A percentile compares a stretch with the other conserved stretches of the same genome.
These are phyloP conservation scores for Helotiales sp. DNA, from an alignment of 2,329 filamentous ascomycete species.

Conservation along the genomic window DNA sequence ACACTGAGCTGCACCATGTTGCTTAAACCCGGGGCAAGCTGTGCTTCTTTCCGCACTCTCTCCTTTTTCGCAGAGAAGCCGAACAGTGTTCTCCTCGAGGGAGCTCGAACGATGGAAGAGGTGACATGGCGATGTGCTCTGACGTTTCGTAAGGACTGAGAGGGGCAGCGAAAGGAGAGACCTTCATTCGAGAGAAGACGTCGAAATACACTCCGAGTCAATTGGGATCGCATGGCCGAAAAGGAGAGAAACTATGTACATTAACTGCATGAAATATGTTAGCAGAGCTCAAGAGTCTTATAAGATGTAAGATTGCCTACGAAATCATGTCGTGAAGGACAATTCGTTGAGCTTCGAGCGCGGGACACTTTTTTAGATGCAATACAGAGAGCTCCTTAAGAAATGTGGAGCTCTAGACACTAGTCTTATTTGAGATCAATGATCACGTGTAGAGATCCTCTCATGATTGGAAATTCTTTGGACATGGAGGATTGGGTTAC, in stretches of 20 bases:
- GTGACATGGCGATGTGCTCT: slow-evolving; percentile 42
- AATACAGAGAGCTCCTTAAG: slow-evolving; percentile 5
- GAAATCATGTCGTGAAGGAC: slow-evolving; percentile 17
- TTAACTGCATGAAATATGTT: not conserved
- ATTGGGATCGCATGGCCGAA: slow-evolving; percentile 54
- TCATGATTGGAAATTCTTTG: too few relatives aligned
- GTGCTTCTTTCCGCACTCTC: slow-evolving; percentile 58
- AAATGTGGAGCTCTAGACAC: not conserved
- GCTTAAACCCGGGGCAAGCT: slow-evolving; percentile 70
- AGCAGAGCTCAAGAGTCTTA: not conserved
- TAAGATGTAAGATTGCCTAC: slow-evolving; percentile 7
- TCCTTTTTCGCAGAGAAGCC: slow-evolving; percentile 61
- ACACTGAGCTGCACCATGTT: slow-evolving; percentile 68
- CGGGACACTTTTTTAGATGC: slow-evolving; percentile 16
- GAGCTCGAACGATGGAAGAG: slow-evolving; percentile 33
- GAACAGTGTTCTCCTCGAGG: slow-evolving; percentile 57
- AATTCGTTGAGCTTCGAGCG: slow-evolving; percentile 18
- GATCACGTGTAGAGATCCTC: too few relatives aligned
- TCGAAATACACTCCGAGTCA: slow-evolving; percentile 60
- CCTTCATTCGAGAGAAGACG: slow-evolving; percentile 53
- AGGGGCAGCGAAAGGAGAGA: slow-evolving; percentile 35
- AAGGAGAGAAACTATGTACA: slow-evolving; percentile 18
- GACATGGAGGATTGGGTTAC: too few relatives aligned
- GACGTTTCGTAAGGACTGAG: slow-evolving; percentile 17
- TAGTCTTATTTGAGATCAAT: too few relatives aligned